Evolutionary conservation across 2,329 filamentous ascomycete genomes (phyloP).

Genomic region (Calonectria leucothoes): DNA sequence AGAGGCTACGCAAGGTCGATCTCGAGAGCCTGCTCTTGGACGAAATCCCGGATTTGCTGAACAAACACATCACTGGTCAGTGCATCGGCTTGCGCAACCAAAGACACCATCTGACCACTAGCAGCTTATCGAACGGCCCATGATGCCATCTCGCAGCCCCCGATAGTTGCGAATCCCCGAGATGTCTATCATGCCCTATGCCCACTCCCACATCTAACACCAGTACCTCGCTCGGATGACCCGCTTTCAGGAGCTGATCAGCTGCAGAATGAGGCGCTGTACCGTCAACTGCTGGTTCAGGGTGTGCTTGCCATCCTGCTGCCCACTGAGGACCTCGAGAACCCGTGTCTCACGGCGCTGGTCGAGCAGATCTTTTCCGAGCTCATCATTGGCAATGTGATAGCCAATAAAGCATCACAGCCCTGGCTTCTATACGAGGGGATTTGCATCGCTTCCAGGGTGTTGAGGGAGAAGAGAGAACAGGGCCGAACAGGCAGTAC

Average conservation of each 20-base stretch:
- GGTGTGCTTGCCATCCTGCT: constrained; percentile 85
- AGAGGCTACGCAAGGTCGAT: constrained; percentile 85
- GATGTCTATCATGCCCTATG: constrained; percentile 86
- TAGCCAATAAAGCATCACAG: constrained; percentile 84
- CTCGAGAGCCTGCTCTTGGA: constrained; percentile 86
- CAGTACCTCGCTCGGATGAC: constrained; percentile 72
- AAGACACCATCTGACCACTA: constrained; percentile 30
- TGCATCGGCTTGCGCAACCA: constrained; percentile 1
- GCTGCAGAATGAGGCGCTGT: constrained; percentile 80
- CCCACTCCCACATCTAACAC: constrained; percentile 83
- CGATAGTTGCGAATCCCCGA: constrained; percentile 71
- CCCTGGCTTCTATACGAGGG: constrained; percentile 91
- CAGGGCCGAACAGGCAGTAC: constrained; percentile 27
- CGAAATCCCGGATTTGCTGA: constrained; percentile 85
- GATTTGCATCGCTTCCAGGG: constrained; percentile 76
- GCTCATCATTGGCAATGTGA: constrained; percentile 84
- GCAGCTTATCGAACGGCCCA: constrained; percentile 80
- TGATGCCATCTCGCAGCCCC: constrained; percentile 66
- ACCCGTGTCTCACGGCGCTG: constrained; percentile 84
- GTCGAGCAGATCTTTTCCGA: constrained; percentile 91
- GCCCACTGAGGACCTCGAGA: constrained; percentile 92
- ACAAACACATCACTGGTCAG: constrained; percentile 83
- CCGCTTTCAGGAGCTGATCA: constrained; percentile 68
- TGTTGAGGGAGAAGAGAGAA: constrained; percentile 47
- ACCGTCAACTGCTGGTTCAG: constrained; percentile 89